Evolutionary conservation across 768 basidiomycete species (phyloP).

Genomic region (Boletus rubroflammeus): DNA sequence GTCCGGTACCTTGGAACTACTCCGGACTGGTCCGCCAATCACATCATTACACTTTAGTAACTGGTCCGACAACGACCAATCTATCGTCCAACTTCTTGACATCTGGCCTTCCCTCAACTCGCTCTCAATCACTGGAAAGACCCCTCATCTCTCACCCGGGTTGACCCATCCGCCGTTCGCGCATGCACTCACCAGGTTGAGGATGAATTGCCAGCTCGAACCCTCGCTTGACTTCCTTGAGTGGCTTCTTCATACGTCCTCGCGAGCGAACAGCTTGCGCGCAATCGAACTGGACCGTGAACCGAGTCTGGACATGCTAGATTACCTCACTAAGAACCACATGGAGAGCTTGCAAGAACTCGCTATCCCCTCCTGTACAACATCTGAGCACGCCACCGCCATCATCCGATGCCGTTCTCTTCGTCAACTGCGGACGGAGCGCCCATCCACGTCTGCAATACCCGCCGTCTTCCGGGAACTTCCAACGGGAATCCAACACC

Average conservation of each 20-base stretch:
- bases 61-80: constrained; percentile 61
- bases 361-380: constrained; percentile 51
- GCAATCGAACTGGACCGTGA: constrained; percentile 59
- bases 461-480: constrained; percentile 46
- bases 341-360: constrained; percentile 49
- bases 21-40: constrained; percentile 53
- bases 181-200: constrained; percentile 48
- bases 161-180: constrained; percentile 40
- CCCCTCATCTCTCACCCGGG: constrained; percentile 44
- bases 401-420: constrained; percentile 49
- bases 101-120: constrained; percentile 57
- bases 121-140: constrained; percentile 57
- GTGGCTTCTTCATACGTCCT: constrained; percentile 66
- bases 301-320: constrained; percentile 51
- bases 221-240: constrained; percentile 61
- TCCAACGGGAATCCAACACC: constrained; percentile 47
- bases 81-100: constrained; percentile 58
- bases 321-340: constrained; percentile 51
- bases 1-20: constrained; percentile 45
- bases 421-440: constrained; percentile 54
- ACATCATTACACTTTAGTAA: constrained; percentile 59
- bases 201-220: constrained; percentile 62
- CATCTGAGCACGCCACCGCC: constrained; percentile 44
- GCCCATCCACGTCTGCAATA: constrained; percentile 38
- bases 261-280: constrained; percentile 40